A percentile compares a stretch with the other conserved stretches of the same genome.
Evolutionary conservation across 192 early-diverging fungal genomes (phyloP).

Genomic region (Lunasporangiospora selenospora): DNA sequence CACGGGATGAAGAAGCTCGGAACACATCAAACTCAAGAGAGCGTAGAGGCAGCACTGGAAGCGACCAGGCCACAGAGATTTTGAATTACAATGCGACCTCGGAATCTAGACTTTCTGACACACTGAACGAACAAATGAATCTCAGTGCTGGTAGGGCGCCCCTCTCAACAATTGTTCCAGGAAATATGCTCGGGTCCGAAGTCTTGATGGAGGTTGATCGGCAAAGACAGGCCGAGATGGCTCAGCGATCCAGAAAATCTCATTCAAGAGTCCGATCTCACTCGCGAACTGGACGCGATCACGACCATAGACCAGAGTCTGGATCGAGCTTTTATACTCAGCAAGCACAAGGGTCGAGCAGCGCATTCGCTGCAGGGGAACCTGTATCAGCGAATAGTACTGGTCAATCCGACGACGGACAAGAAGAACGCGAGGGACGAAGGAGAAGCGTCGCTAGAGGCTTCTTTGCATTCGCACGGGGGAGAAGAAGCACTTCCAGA

Average conservation of each 20-base stretch:
- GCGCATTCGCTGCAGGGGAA: conserved; percentile 10
- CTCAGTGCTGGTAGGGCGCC: conserved; percentile 17
- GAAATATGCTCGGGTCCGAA: conserved; percentile 31
- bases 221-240: conserved; percentile 4
- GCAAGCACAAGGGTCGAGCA: background rate
- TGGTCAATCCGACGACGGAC: conserved; percentile 6
- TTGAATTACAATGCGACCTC: too few species aligned
- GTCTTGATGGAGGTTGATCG: conserved; percentile 36
- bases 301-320: background rate
- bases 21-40: conserved; percentile 3
- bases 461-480: conserved; percentile 25
- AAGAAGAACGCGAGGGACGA: conserved; percentile 15
- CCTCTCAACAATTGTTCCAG: conserved; percentile 16
- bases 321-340: background rate
- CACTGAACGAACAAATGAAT: too few species aligned
- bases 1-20: conserved; percentile 5
- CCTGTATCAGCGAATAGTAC: too few species aligned
- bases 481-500: conserved; percentile 6
- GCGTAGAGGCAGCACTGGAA: background rate
- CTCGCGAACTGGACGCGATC: conserved; percentile 20
- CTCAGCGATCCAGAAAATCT: background rate
- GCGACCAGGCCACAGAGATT: too few species aligned
- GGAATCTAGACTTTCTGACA: too few species aligned
- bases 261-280: conserved; percentile 6
- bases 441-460: conserved; percentile 28